Percentiles rank a stretch among this genome's conserved stretches.
Conservation (phyloP, 495 filamentous ascomycete species). For the Aspergillus baeticus region DNA sequence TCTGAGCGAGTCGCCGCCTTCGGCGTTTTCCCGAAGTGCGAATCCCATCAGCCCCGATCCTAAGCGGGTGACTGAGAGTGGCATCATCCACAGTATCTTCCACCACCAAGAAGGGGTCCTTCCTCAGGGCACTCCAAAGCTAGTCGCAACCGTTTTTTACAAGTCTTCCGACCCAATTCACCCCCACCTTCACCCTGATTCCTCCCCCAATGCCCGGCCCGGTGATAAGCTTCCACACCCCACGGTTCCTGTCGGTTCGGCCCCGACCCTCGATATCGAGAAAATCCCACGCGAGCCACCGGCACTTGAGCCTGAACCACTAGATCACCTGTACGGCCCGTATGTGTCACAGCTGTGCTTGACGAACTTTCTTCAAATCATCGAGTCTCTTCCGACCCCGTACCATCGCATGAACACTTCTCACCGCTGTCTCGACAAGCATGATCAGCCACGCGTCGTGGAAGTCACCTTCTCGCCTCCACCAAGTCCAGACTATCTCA, state of each 20-base stretch:
- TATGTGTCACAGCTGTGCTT: constrained; percentile 78
- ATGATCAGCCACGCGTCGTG: constrained; percentile 61
- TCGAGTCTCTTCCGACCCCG: constrained; percentile 66
- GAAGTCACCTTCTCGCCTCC: constrained; percentile 69
- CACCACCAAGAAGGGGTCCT: constrained; percentile 36
- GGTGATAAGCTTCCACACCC: constrained; percentile 40
- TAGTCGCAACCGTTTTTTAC: constrained; percentile 49
- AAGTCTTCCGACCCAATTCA: constrained; percentile 44
- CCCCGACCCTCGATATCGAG: constrained; percentile 65
- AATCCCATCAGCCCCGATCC: constrained; percentile 48
- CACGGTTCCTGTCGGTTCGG: constrained; percentile 45
- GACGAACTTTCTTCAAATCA: constrained; percentile 75
- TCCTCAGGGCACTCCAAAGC: constrained; percentile 36
- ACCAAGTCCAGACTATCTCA: constrained; percentile 64
- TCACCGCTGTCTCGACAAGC: constrained; percentile 68
- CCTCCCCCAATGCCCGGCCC: constrained; percentile 19
- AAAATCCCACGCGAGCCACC: constrained; percentile 72
- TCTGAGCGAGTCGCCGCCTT: constrained; percentile 16
- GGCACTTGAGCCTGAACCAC: constrained; percentile 58
- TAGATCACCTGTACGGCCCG: constrained; percentile 75
- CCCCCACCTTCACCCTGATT: constrained; percentile 44
- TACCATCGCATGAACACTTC: constrained; percentile 60
- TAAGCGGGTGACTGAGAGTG: constrained; percentile 43
- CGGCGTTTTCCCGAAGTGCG: constrained; percentile 27
- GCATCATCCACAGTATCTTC: constrained; percentile 45